Evolutionary conservation across 306 rosid genomes (phyloP).

Genomic region (Cicer pinnatifidum): DNA sequence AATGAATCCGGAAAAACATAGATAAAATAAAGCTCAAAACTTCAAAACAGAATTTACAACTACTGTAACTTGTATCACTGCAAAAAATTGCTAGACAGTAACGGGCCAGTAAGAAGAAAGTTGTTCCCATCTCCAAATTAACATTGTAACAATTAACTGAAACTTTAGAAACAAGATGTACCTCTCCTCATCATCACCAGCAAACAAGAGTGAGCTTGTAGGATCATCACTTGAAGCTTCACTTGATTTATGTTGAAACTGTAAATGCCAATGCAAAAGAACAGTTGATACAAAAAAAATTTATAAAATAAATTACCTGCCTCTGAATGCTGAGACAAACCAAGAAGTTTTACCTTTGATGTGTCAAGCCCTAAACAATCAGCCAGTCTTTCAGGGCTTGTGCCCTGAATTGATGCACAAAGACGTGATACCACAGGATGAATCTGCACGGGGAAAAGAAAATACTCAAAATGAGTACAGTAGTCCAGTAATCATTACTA

Average conservation of each 20-base stretch:
- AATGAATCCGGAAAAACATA: constrained; percentile 29
- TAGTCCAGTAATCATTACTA: constrained; percentile 11
- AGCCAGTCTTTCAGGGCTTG: constrained; percentile 93
- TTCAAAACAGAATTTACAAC: constrained; percentile 1
- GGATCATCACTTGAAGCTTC: constrained; percentile 63
- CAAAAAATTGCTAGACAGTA: background rate
- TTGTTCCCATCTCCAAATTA: constrained; percentile 26
- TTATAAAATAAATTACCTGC: constrained; percentile 15
- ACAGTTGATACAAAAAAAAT: constrained; percentile 21
- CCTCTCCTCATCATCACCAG: constrained; percentile 84
- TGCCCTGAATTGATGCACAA: constrained; percentile 94
- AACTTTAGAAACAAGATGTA: constrained; percentile 47
- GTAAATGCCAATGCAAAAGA: constrained; percentile 44
- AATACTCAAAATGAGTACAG: constrained; percentile 41
- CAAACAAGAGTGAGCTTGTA: constrained; percentile 61
- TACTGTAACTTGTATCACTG: constrained; percentile 13
- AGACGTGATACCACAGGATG: constrained; percentile 98
- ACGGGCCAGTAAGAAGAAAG: background rate
- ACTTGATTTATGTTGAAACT: constrained; percentile 78
- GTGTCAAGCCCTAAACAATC: constrained; percentile 94
- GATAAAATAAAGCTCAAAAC: constrained; percentile 4
- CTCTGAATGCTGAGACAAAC: constrained; percentile 39
- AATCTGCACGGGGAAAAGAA: constrained; percentile 59
- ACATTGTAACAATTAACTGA: constrained; percentile 22
- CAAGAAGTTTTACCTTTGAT: constrained; percentile 65